phyloP scores from a whole-genome alignment of 768 basidiomycete genomes.

The Kwoniella dejecticola region DNA sequence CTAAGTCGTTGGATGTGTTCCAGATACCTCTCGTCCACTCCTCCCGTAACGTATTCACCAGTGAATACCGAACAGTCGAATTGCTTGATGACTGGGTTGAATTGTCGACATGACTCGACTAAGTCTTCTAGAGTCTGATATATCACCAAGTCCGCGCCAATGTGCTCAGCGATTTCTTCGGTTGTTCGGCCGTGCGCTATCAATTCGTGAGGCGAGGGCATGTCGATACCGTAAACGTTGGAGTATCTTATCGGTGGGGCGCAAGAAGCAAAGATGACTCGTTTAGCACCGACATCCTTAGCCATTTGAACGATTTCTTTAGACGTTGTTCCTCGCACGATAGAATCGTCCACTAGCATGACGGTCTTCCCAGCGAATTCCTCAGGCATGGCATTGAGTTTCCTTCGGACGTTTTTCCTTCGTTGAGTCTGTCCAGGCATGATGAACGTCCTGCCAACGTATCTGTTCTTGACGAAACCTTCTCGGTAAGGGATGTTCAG shows the following conservation, averaged over 20 bases:
- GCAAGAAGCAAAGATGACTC: constrained; percentile 93
- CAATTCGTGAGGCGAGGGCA: constrained; percentile 92
- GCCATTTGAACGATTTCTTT: constrained; percentile 99
- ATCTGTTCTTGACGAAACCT: constrained; percentile 98
- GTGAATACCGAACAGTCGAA: constrained; percentile 99
- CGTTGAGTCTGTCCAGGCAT: constrained; percentile 99
- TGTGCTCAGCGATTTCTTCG: constrained; percentile 71
- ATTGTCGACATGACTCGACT: constrained; percentile 76
- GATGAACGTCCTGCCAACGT: constrained; percentile 97
- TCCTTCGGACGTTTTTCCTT: constrained; percentile 88
- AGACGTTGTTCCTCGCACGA: constrained; percentile 96
- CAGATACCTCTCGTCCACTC: constrained; percentile 81
- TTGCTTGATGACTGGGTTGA: constrained; percentile 71
- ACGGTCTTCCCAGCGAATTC: constrained; percentile 92
- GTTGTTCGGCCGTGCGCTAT: constrained; percentile 78
- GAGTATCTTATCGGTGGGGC: constrained; percentile 94
- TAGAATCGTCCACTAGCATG: constrained; percentile 95
- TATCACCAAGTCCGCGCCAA: constrained; percentile 93
- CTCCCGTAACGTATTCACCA: constrained; percentile 94
- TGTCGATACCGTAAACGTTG: constrained; percentile 99
- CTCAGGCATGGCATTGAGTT: constrained; percentile 97
- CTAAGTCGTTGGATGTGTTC: constrained; percentile 71
- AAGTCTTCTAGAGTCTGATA: constrained; percentile 92
- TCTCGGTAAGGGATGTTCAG: constrained; percentile 89
- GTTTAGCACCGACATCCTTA: constrained; percentile 95